Evolutionary conservation across 257 asterid genomes (phyloP), one percentile per base, ranked within the genome.

Genomic region (Osmanthus fragrans): DNA sequence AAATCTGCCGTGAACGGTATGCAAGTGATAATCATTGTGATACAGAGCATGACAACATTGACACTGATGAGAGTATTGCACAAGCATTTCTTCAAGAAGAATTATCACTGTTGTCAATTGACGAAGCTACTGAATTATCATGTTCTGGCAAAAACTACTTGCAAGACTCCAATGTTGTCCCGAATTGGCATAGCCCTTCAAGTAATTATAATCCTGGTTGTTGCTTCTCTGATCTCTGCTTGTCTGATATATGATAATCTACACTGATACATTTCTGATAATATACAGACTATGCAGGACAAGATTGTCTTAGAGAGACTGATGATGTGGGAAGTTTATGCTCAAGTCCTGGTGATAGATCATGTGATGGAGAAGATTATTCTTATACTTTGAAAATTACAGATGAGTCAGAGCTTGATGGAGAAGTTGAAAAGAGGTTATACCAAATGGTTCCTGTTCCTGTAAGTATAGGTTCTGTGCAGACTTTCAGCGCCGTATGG

Each of bases 351-450:
- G 95, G 87, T 70, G 90, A 90, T 54, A 81, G 92, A 86, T 93
- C 96, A 33, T 81, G 80, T 37, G 92, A 89, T 45, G 96, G 82
- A 77, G 93, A 93, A 74, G 92, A 87, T 58, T 79, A 81, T 80
- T 82, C 88, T 66, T 87, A 82, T 76, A 74, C 81, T 54, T 79
- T 95, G 90, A 98, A 91, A 82, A 90, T 93, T 78, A 85, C 91
- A 64, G 94, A 95, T 78, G 97, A 92, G 83, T 84, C 82, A 76
- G 97, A 90, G 76, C 75, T 92, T 82, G 98, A 92, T 81, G 99
- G 97, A 78, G 97, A 93, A 88, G 97, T 96, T 71, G 90, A 86
- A 86, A 93, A 88, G 91, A 92, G 97, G 89, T 77, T 96, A 78
- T 82, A 88, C 82, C 92, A 93, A 81, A 88, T 92, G 92, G 71